Base-by-base conservation (phyloP, 2,329 filamentous ascomycete genomes). In the Leptographium wingfieldii region DNA sequence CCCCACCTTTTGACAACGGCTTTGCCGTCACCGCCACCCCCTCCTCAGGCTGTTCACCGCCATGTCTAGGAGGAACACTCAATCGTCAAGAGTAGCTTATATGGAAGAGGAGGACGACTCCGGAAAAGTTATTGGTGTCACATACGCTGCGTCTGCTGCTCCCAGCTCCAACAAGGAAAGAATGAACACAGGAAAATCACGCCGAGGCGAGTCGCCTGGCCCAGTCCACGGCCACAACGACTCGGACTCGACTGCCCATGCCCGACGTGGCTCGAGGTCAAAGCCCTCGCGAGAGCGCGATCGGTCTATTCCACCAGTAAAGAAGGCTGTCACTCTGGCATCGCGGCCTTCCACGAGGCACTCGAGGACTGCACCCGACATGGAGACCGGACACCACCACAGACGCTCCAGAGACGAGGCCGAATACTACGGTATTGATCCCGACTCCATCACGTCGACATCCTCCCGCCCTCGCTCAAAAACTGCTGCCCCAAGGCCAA, bases 31-130 rank as follows among this genome's bases (percentile, higher is more conserved):
- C 55, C 14, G 33, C 53, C 10, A 9, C 52, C 33, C 29, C 33
- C 33, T 38, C 31, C 52, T 38, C 33, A 29, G 16, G 11, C 55
- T 29, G 5, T 3, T 51, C n/a, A 51, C 56, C 29, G 48, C 29
- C 53, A 81, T 81, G 78, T 71, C 76, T 60, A 67, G 56, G 63
- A 66, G 68, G 70, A 65, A 65, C 62, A 57, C 64, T 62, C 59
- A 55, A 48, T 56, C 46, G 62, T 66, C 68, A 71, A 63, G 60
- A 65, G 70, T 76, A 59, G 74, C 75, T 60, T 76, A 75, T 67
- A 72, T 80, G 61, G 75, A 82, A 68, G 80, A 81, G 60, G 77
- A 72, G 55, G 77, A 81, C 66, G 78, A 81, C 57, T 70, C 73
- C 14, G 77, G 73, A 49, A 76, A 75, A 59, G 69, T 73, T 43